phyloP scores from a whole-genome alignment of 1,284 basidiomycete species.

The Melampsora abietis-canadensis region DNA sequence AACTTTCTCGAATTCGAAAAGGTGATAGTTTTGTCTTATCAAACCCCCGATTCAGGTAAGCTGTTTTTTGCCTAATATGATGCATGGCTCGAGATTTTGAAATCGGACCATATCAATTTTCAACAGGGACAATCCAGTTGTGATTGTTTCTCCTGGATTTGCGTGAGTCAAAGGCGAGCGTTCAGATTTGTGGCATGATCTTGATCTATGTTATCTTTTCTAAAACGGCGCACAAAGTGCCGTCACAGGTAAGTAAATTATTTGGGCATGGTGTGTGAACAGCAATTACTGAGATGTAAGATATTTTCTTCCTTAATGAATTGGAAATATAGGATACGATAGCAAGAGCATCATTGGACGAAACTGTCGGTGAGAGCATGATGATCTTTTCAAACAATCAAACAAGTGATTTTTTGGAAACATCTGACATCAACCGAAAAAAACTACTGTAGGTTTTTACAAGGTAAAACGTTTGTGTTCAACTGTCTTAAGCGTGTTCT shows the following conservation, averaged over 20 bases:
- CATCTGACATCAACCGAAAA: not conserved
- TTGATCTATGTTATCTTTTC: not conserved
- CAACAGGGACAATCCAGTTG: constrained; percentile 35
- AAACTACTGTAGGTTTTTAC: no score
- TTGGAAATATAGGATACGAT: constrained; percentile 46
- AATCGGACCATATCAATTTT: not conserved
- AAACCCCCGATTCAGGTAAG: constrained; percentile 31
- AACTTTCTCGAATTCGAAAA: not conserved
- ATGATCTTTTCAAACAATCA: not conserved
- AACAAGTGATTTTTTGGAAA: not conserved
- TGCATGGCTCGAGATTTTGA: not conserved
- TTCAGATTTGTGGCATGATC: not conserved
- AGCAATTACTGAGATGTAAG: not conserved
- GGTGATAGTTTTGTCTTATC: constrained; percentile 30
- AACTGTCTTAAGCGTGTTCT: no score
- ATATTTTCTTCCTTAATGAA: not conserved
- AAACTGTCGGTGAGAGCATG: constrained; percentile 47
- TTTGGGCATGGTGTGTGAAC: not conserved
- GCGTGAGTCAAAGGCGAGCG: not conserved
- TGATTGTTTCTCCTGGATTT: constrained; percentile 40
- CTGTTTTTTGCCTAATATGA: not conserved
- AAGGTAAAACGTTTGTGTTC: no score
- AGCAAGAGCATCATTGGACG: constrained; percentile 49
- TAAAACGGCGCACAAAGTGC: not conserved
- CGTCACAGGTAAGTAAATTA: constrained; percentile 24